Percentiles rank a stretch among this genome's conserved stretches.
Conservation (phyloP, 257 asterid species). For the Linaria vulgaris region DNA sequence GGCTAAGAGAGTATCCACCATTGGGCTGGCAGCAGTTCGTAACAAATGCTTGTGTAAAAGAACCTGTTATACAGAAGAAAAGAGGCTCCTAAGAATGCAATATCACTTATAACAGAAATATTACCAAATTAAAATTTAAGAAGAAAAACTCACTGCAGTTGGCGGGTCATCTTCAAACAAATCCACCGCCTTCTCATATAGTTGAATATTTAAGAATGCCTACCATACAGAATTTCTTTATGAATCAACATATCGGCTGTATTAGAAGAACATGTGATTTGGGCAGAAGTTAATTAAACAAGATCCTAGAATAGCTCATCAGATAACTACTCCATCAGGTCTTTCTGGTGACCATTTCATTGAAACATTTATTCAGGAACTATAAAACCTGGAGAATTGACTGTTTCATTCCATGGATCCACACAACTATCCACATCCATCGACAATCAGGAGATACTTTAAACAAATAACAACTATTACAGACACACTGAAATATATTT, state of each 20-base stretch:
- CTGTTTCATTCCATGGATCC: neutral
- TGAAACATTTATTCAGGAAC: conserved; percentile 11
- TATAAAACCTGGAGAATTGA: conserved; percentile 3
- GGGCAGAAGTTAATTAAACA: conserved; percentile 18
- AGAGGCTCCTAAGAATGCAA: conserved; percentile 10
- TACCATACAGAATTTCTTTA: conserved; percentile 35
- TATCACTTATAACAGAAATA: conserved; percentile 2
- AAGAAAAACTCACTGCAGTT: conserved; percentile 61
- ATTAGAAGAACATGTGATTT: neutral
- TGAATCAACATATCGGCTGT: conserved; percentile 20
- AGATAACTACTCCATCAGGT: conserved; percentile 10
- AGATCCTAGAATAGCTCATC: conserved; percentile 18
- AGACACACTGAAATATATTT: neutral
- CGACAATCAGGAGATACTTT: conserved; percentile 22
- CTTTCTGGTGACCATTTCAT: conserved; percentile 18
- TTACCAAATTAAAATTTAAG: conserved; percentile 11
- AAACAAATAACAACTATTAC: conserved; percentile 6
- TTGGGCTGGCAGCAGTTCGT: conserved; percentile 69
- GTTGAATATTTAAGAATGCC: conserved; percentile 82
- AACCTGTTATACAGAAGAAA: conserved; percentile 44
- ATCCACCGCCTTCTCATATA: conserved; percentile 89
- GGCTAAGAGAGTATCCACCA: conserved; percentile 72
- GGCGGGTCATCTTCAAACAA: conserved; percentile 89
- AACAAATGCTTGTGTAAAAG: conserved; percentile 86
- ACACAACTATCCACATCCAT: conserved; percentile 9